Conservation (phyloP, 2,329 filamentous ascomycete species). For the Xylariaceae sp. region DNA sequence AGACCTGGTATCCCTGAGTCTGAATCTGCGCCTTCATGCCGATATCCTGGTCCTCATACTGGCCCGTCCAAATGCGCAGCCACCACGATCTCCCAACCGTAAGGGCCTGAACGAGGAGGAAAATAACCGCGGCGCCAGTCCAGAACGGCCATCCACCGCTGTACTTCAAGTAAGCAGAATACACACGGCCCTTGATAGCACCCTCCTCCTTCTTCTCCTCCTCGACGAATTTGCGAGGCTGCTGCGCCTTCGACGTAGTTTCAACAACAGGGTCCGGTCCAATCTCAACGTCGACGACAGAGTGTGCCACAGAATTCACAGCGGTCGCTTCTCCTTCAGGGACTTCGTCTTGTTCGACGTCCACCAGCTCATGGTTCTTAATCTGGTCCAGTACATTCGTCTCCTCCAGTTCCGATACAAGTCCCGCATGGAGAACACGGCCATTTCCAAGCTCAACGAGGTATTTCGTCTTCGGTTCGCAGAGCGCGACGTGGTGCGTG, state of each 20-base stretch:
- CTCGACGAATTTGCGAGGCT: conserved; percentile 66
- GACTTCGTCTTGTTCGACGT: conserved; percentile 40
- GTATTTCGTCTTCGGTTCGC: conserved; percentile 65
- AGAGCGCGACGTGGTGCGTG: conserved; percentile 72
- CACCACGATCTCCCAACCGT: conserved; percentile 59
- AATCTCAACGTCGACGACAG: conserved; percentile 36
- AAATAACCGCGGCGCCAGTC: conserved; percentile 49
- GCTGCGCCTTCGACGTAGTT: conserved; percentile 41
- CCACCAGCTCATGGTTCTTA: conserved; percentile 49
- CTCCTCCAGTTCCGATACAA: conserved; percentile 58
- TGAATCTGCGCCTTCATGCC: conserved; percentile 27
- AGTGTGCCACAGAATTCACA: conserved; percentile 51
- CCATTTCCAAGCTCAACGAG: conserved; percentile 69
- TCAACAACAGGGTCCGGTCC: conserved; percentile 44
- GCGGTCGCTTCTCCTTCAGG: conserved; percentile 46
- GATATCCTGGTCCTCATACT: conserved; percentile 34
- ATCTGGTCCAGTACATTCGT: conserved; percentile 53
- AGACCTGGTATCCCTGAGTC: conserved; percentile 41
- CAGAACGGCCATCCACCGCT: conserved; percentile 61
- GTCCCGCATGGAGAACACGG: conserved; percentile 56
- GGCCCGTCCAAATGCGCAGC: conserved; percentile 57
- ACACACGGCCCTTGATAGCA: conserved; percentile 62
- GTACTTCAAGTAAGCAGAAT: conserved; percentile 59
- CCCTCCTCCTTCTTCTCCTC: conserved; percentile 70
- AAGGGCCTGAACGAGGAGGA: conserved; percentile 49